Evolutionary conservation across 2,329 filamentous ascomycete species (phyloP), one percentile per base, ranked within the genome.

Genomic region (Penicillium sclerotigenum): DNA sequence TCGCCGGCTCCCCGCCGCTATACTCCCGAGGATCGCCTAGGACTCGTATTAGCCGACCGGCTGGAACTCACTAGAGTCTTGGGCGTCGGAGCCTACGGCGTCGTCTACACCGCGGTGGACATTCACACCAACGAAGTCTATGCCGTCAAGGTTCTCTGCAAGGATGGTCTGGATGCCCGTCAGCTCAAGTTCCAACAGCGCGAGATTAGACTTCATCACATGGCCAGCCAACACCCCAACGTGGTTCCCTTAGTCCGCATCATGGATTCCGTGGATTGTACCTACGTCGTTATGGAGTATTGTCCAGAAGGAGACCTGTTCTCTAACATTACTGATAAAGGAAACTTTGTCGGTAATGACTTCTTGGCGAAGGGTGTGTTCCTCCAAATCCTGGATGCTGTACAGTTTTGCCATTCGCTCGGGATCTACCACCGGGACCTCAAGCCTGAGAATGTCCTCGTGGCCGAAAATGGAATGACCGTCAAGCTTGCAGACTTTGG

Each of bases 401-500:
- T 97, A 63, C 89, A 94, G 72, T 90, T 92, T 78, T 97, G 94
- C 83, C 94, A 99, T 77, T 86, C 85, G 65, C 79, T 91, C 69
- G 91, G 92, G 69, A 96, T 99, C 72, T 99, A 96, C 81, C 94
- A 99, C 77, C 84, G 94, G 76, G 94, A 99, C 75, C 81, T 99
- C 60, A 99, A 99, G 82, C 94, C 94, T 57, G 94, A 99, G 80
- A 99, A 99, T 76, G 91, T 99, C 64, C 80, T 99, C 71, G 93
- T 99, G 55, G 89, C 89, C 67, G 88, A 96, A 78, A 81, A 87
- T 62, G 93, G 93, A 63, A 85, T 88, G 77, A 94, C 91, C 34
- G 90, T 96, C 71, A 96, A 97, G 79, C 84, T 99, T 63, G 94
- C 93, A 64, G 94, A 99, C 77, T 99, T 99, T 81, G 94, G 94